These are phyloP conservation scores for Chlorencoelia australis DNA, from an alignment of 2,329 filamentous ascomycete genomes.

Conservation along the genomic window DNA sequence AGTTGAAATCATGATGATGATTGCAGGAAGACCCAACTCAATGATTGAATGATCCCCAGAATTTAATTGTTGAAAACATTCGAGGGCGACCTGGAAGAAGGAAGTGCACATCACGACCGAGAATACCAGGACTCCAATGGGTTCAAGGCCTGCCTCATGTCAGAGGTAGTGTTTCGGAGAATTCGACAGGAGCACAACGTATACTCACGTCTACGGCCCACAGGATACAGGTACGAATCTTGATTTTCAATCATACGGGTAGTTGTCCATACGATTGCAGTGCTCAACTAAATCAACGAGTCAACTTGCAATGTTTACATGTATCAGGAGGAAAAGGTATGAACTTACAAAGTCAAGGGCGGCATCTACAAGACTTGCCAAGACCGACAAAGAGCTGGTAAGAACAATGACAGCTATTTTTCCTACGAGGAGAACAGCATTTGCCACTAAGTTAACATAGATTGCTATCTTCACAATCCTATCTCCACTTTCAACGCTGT, in stretches of 20 bases:
- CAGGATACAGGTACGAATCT: constrained; percentile 38
- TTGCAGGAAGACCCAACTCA: constrained; percentile 40
- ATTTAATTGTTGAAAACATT: constrained; percentile 47
- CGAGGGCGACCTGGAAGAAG: constrained; percentile 49
- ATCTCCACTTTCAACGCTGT: constrained; percentile 64
- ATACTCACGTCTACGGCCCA: constrained; percentile 42
- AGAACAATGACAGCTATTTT: constrained; percentile 45
- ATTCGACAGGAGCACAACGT: too few species aligned
- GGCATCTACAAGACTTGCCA: constrained; percentile 52
- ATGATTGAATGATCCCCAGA: constrained; percentile 39
- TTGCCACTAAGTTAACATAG: constrained; percentile 56
- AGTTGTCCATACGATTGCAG: constrained; percentile 50
- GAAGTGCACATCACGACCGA: constrained; percentile 54
- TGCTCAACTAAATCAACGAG: too few species aligned
- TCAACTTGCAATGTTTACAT: too few species aligned
- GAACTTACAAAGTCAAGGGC: constrained; percentile 49
- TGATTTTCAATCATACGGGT: constrained; percentile 44
- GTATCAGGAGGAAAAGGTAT: too few species aligned
- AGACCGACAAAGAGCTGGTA: constrained; percentile 48
- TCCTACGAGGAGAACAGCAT: constrained; percentile 43
- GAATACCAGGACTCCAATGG: too few species aligned
- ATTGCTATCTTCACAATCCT: constrained; percentile 79
- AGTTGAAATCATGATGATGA: constrained; percentile 46
- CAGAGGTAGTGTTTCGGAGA: too few species aligned
- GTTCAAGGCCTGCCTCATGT: too few species aligned